Percentiles rank a stretch among this genome's conserved stretches.
Conservation (phyloP, 208 protist species). For the Crithidia bombi region DNA sequence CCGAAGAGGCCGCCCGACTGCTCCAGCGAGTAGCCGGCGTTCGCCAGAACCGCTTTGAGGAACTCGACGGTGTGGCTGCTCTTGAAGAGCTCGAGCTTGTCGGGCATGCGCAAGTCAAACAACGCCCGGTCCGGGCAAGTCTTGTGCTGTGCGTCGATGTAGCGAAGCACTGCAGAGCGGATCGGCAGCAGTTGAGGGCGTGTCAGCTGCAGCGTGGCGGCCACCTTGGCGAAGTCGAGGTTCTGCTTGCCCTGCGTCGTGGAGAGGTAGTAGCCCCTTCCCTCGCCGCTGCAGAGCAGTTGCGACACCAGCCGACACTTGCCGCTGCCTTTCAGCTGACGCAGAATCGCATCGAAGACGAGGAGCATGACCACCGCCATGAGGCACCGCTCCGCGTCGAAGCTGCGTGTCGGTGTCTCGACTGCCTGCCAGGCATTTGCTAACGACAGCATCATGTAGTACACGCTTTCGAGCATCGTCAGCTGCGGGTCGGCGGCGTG, state of each 20-base stretch:
- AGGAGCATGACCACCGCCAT: slow-evolving; percentile 65
- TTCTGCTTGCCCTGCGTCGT: slow-evolving; percentile 60
- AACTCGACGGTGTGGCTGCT: slow-evolving; percentile 63
- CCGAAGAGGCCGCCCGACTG: slow-evolving; percentile 41
- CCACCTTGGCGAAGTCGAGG: slow-evolving; percentile 48
- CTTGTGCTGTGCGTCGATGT: slow-evolving; percentile 51
- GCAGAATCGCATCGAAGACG: slow-evolving; percentile 72
- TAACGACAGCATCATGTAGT: slow-evolving; percentile 67
- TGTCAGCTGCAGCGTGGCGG: slow-evolving; percentile 63
- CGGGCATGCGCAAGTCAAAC: slow-evolving; percentile 75
- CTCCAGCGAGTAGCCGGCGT: slow-evolving; percentile 58
- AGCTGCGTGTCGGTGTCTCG: slow-evolving; percentile 66
- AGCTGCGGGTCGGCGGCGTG: slow-evolving; percentile 42
- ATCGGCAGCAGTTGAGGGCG: slow-evolving; percentile 50
- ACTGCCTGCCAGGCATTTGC: slow-evolving; percentile 84
- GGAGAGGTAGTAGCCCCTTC: slow-evolving; percentile 68
- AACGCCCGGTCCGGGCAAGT: slow-evolving; percentile 39
- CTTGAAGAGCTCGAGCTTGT: slow-evolving; percentile 83
- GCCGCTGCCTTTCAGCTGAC: slow-evolving; percentile 29
- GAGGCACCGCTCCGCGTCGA: slow-evolving; percentile 72
- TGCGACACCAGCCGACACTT: slow-evolving; percentile 41
- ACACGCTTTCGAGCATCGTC: slow-evolving; percentile 44
- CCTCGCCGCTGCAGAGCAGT: slow-evolving; percentile 39
- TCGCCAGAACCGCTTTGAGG: slow-evolving; percentile 60
- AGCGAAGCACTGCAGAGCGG: slow-evolving; percentile 59